Evolutionary conservation across 2,329 filamentous ascomycete species (phyloP), one percentile per base, ranked within the genome.

Genomic region (Orbilia javanica): DNA sequence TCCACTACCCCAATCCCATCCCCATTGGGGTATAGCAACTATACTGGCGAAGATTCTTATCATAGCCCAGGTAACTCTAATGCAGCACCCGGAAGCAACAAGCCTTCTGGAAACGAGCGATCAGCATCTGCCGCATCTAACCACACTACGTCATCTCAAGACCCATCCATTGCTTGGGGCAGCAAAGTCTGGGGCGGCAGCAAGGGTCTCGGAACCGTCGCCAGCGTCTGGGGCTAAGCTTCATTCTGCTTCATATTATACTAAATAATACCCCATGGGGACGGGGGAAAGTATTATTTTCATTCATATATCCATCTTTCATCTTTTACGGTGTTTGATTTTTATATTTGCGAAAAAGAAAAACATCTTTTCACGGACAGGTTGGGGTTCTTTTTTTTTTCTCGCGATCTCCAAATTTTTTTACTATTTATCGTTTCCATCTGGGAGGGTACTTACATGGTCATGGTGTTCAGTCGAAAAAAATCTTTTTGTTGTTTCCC

Each of bases 1-100:
- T 93, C 94, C 0, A 97, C 93, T 6, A 97, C 94, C 1, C 94
- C 95, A 67, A 88, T 97, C 31, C 91, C 94, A n/a, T 96, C 94
- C n/a, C 94, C 94, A 11, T 87, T 96, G 65, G 91, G 91, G 84
- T 91, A 91, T 79, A 90, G 91, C 25, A 93, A 91, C 84, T 77
- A 81, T 44, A 60, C 69, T 39, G 87, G 87, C 80, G 88, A 89
- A 75, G 84, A 88, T 82, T 82, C 86, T 4, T 86, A 86, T 42
- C 85, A 84, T 44, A 84, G 90, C 79, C 86, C 31, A 76, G 81
- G 80, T 80, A 83, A 80, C 79, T 82, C 73, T 86, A 87, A 20
- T 86, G 50, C 44, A 44, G 67, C 72, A 67, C 79, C 68, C 20
- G 68, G 68, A 73, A 63, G 60, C 75, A 79, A 68, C 50, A 71